phyloP scores from a whole-genome alignment of 2,329 filamentous ascomycete species.

The Volutella citrinella region DNA sequence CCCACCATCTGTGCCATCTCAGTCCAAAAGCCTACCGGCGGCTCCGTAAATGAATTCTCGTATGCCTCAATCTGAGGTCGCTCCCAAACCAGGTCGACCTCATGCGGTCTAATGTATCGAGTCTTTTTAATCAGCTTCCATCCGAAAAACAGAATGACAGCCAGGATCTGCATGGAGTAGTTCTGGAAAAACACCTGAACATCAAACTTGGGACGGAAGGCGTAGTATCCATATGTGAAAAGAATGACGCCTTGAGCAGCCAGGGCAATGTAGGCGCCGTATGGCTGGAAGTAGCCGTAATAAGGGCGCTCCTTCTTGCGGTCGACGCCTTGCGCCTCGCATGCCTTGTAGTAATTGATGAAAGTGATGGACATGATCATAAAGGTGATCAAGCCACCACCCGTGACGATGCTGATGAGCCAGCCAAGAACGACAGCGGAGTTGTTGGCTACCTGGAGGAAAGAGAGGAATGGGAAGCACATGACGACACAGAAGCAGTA shows the following conservation, averaged over 20 bases:
- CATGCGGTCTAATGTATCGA: constrained; percentile 46
- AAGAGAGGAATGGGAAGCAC: constrained; percentile 48
- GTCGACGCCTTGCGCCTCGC: constrained; percentile 48
- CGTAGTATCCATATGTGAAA: constrained; percentile 52
- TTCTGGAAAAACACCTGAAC: constrained; percentile 46
- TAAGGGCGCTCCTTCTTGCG: constrained; percentile 55
- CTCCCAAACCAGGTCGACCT: constrained; percentile 60
- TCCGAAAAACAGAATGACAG: constrained; percentile 48
- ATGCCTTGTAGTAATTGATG: constrained; percentile 48
- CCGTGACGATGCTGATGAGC: constrained; percentile 53
- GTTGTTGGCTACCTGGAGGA: constrained; percentile 46
- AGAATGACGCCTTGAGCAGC: constrained; percentile 39
- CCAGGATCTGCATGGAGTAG: constrained; percentile 56
- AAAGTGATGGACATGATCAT: constrained; percentile 48
- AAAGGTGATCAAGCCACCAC: constrained; percentile 58
- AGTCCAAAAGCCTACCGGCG: constrained; percentile 50
- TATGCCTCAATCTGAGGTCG: constrained; percentile 55
- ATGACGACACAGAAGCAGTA: constrained; percentile 53
- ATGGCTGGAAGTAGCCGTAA: constrained; percentile 56
- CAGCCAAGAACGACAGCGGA: constrained; percentile 49
- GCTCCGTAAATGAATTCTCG: constrained; percentile 46
- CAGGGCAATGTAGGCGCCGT: constrained; percentile 46
- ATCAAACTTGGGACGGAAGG: constrained; percentile 46
- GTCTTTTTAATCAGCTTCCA: constrained; percentile 65
- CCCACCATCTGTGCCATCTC: constrained; percentile 47